phyloP scores from a whole-genome alignment of 2,329 filamentous ascomycete species.

The Botryotinia convoluta region DNA sequence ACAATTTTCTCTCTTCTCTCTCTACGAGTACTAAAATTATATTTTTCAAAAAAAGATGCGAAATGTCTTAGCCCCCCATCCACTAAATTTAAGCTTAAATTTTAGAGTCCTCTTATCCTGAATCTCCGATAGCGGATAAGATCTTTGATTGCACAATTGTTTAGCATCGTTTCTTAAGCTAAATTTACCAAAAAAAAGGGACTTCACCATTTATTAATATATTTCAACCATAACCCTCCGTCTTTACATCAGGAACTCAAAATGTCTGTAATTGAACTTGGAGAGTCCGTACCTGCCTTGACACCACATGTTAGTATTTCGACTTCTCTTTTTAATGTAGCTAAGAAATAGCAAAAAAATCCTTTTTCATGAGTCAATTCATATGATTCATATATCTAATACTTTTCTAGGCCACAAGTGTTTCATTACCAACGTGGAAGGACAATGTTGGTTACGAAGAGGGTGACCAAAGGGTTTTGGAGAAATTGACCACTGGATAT shows the following conservation, averaged over 20 bases:
- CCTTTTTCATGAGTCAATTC: slow-evolving; percentile 20
- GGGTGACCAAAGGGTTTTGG: slow-evolving; percentile 81
- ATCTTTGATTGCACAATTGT: slow-evolving; percentile 6
- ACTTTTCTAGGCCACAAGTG: slow-evolving; percentile 79
- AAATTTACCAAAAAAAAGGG: neutral
- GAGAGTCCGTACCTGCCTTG: slow-evolving; percentile 39
- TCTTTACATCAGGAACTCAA: slow-evolving; percentile 4
- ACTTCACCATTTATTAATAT: neutral
- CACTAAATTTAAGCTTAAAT: slow-evolving; percentile 23
- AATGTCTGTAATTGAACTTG: slow-evolving; percentile 39
- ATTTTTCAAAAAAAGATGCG: slow-evolving; percentile 18
- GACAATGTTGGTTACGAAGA: slow-evolving; percentile 93
- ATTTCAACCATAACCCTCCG: neutral
- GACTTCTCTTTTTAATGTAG: neutral
- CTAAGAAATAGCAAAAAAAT: neutral
- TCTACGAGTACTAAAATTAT: slow-evolving; percentile 7
- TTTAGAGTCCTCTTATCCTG: neutral
- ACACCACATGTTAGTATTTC: slow-evolving; percentile 38
- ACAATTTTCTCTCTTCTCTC: slow-evolving; percentile 1
- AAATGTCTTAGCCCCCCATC: slow-evolving; percentile 3
- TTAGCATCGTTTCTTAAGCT: neutral
- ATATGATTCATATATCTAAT: neutral
- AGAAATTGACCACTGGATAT: slow-evolving; percentile 85
- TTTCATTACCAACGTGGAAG: slow-evolving; percentile 90
- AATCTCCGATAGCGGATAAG: slow-evolving; percentile 26